Conservation (phyloP, 2,329 filamentous ascomycete genomes). For the Ambrosiella beaveri region DNA sequence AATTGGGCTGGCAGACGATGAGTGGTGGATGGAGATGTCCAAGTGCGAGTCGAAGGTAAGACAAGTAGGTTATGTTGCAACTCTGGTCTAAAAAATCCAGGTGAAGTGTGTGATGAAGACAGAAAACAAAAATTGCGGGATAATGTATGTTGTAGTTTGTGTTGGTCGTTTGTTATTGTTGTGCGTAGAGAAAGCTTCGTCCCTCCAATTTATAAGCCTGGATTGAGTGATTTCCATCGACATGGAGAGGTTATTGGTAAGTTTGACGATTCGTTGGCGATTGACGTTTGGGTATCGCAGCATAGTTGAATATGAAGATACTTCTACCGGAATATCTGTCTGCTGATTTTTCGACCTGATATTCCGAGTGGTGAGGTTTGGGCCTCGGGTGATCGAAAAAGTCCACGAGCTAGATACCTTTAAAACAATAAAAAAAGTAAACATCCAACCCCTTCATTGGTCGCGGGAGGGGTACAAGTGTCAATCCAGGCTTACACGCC, state of each 20-base stretch:
- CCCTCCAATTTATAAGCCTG: conserved; percentile 8
- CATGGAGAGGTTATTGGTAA: background rate
- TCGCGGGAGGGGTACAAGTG: background rate
- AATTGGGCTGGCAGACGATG: background rate
- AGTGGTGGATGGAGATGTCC: background rate
- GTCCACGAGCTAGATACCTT: background rate
- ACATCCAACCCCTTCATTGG: background rate
- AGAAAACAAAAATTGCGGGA: background rate
- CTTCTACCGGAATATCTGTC: background rate
- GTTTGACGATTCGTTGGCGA: too few relatives aligned
- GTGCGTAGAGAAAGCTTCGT: conserved; percentile 2
- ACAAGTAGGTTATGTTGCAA: conserved; percentile 3
- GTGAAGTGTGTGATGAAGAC: background rate
- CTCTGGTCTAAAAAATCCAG: background rate
- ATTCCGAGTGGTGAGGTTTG: conserved; percentile 5
- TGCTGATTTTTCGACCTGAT: background rate
- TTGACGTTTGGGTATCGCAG: too few relatives aligned
- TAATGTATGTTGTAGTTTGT: background rate
- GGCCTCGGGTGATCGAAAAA: background rate
- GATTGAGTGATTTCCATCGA: conserved; percentile 2
- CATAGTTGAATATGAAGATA: too few relatives aligned
- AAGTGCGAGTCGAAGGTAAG: background rate
- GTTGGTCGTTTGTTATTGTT: background rate
- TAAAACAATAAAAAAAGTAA: background rate
- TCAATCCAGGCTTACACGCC: conserved; percentile 12